A percentile compares a stretch with the other conserved stretches of the same genome.
Evolutionary conservation across 345 rosid genomes (phyloP).

Genomic region (Corchorus capsularis): DNA sequence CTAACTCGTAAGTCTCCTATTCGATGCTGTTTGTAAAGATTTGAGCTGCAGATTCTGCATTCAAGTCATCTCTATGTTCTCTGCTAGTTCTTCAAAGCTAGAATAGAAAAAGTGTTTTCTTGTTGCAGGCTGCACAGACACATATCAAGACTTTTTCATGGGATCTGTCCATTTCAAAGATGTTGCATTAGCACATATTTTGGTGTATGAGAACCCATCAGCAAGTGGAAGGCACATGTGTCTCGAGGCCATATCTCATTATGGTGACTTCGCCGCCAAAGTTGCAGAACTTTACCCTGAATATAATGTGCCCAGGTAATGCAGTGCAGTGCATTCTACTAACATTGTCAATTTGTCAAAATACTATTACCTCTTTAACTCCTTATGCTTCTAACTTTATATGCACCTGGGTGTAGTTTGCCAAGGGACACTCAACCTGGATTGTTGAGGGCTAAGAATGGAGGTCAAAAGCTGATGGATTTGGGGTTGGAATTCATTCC

Average conservation of each 20-base stretch:
- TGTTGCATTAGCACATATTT: constrained; percentile 81
- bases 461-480: constrained; percentile 67
- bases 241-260: constrained; percentile 86
- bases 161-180: constrained; percentile 93
- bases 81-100: not conserved
- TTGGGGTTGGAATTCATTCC: constrained; percentile 75
- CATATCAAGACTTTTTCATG: constrained; percentile 73
- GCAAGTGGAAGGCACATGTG: constrained; percentile 87
- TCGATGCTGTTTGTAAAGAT: not conserved
- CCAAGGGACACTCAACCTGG: constrained; percentile 87
- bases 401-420: constrained; percentile 36
- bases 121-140: constrained; percentile 79
- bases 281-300: constrained; percentile 94
- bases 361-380: not conserved
- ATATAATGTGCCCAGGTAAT: constrained; percentile 69
- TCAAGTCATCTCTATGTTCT: not conserved
- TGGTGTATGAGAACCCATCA: constrained; percentile 79
- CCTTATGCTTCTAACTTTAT: no score
- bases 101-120: not conserved
- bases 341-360: not conserved
- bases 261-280: constrained; percentile 85
- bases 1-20: not conserved
- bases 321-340: not conserved
- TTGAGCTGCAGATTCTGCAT: not conserved
- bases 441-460: constrained; percentile 65